These are phyloP conservation scores for Arthrobotrys megalospora DNA, from an alignment of 2,329 filamentous ascomycete genomes.

Conservation along the genomic window DNA sequence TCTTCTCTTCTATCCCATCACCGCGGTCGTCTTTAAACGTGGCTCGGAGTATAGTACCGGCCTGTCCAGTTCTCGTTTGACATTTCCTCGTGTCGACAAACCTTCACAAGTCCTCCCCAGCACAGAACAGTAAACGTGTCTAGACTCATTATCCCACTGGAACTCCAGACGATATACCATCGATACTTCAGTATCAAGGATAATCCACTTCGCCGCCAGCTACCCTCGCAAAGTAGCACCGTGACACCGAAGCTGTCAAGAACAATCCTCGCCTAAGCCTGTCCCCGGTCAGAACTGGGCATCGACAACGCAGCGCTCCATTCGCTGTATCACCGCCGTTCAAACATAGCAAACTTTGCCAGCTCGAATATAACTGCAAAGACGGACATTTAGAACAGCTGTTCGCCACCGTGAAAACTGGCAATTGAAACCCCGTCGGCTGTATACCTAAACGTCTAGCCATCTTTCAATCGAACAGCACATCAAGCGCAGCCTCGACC, in stretches of 20 bases:
- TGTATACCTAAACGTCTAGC: neutral
- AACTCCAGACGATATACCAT: too few relatives aligned
- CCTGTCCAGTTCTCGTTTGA: constrained; percentile 1
- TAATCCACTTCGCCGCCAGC: too few relatives aligned
- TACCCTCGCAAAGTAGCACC: too few relatives aligned
- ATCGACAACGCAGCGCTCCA: constrained; percentile 54
- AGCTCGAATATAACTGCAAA: constrained; percentile 23
- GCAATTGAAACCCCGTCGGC: neutral
- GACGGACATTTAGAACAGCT: neutral
- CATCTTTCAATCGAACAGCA: constrained; percentile 16
- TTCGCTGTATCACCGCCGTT: constrained; percentile 22
- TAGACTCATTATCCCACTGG: too few relatives aligned
- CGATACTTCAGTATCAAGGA: too few relatives aligned
- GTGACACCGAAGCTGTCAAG: constrained; percentile 18
- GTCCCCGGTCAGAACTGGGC: neutral
- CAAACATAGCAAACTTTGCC: constrained; percentile 43
- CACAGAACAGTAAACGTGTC: neutral
- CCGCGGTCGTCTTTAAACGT: constrained; percentile 5
- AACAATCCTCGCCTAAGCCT: constrained; percentile 40
- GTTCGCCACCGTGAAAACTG: constrained; percentile 7
- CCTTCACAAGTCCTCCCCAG: neutral
- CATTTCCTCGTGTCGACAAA: constrained; percentile 13
- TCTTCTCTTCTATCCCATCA: neutral
- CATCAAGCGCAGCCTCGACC: constrained; percentile 25
- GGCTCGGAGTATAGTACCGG: neutral